Percentiles rank a stretch among this genome's conserved stretches.
These are phyloP conservation scores for Lachnellula subtilissima DNA, from an alignment of 2,329 filamentous ascomycete species.

Conservation along the genomic window DNA sequence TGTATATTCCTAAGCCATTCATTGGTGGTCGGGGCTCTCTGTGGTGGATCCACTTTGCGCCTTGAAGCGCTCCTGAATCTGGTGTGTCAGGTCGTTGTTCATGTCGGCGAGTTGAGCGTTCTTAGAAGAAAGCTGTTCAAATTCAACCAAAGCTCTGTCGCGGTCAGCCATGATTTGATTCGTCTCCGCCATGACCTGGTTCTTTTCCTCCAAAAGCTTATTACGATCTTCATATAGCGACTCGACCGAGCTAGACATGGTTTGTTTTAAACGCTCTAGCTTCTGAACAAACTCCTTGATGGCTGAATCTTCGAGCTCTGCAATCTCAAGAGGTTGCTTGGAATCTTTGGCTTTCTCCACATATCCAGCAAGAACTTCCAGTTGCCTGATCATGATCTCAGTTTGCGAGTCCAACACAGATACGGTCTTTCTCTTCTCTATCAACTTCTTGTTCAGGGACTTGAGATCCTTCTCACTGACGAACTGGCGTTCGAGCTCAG, in stretches of 20 bases:
- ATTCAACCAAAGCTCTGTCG: conserved; percentile 90
- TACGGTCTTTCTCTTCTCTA: conserved; percentile 93
- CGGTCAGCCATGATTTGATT: conserved; percentile 69
- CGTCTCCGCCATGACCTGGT: conserved; percentile 66
- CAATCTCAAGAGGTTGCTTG: conserved; percentile 73
- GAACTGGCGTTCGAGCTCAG: conserved; percentile 80
- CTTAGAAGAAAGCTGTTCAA: conserved; percentile 89
- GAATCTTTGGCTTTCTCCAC: conserved; percentile 81
- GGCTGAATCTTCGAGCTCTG: conserved; percentile 79
- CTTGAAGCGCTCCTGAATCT: conserved; percentile 91
- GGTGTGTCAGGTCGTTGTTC: conserved; percentile 92
- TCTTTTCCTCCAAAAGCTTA: conserved; percentile 78
- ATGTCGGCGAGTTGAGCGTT: conserved; percentile 91
- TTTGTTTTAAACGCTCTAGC: conserved; percentile 56
- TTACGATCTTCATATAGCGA: conserved; percentile 67
- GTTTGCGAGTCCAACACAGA: conserved; percentile 90
- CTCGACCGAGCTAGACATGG: conserved; percentile 54
- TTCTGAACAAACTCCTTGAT: conserved; percentile 87
- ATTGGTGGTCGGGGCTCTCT: conserved; percentile 38
- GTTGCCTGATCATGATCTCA: conserved; percentile 88
- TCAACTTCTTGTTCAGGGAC: conserved; percentile 77
- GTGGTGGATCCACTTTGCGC: conserved; percentile 55
- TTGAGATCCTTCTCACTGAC: conserved; percentile 45
- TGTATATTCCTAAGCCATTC: conserved; percentile 63
- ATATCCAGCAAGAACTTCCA: conserved; percentile 85